Base-by-base conservation (phyloP, 2,329 filamentous ascomycete genomes). In the Colletotrichum magnum region DNA sequence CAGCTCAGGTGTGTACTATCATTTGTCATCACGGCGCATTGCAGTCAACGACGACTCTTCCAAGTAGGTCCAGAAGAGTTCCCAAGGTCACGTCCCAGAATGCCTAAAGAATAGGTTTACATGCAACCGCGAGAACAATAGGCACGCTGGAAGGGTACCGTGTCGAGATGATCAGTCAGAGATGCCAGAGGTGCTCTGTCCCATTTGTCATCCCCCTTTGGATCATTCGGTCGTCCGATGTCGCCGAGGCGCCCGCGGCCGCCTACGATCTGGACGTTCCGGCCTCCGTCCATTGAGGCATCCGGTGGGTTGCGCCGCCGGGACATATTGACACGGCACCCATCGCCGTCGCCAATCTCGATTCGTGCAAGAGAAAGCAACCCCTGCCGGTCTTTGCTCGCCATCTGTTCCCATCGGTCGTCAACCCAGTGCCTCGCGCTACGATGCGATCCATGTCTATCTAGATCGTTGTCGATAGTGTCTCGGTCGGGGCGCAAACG, bases 11-110 rank as follows among this genome's bases (percentile, higher is more conserved):
- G 13, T 10, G n/a, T 59, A 5, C 5, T 51, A 0, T 48, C 39
- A 26, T 51, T 50, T 59, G 57, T 51, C 45, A 59, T 48, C 18
- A n/a, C 28, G n/a, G 50, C 10, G 43, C 57, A 13, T 50, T 24
- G 21, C 24, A 39, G 13, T 36, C 13, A 51, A 59, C 57, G 26
- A 36, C 32, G 32, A 36, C 32, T 36, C 9, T 9, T 36, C 36
- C 57, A 50, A 50, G 15, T 43, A 13, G 41, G 41, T 43, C 10
- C 3, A 36, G 32, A 36, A 36, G 32, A 36, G 32, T 2, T 36
- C 7, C 32, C 7, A 36, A 36, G 32, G 32, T 36, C 32, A 36
- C 32, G 9, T 36, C 2, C 10, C 32, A 7, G 32, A 36, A 36
- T 36, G 32, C 32, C 32, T 36, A 36, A 6, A 36, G 32, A 36